These are phyloP conservation scores for Chaetomidium leptoderma DNA, from an alignment of 495 filamentous ascomycete genomes.

Conservation along the genomic window DNA sequence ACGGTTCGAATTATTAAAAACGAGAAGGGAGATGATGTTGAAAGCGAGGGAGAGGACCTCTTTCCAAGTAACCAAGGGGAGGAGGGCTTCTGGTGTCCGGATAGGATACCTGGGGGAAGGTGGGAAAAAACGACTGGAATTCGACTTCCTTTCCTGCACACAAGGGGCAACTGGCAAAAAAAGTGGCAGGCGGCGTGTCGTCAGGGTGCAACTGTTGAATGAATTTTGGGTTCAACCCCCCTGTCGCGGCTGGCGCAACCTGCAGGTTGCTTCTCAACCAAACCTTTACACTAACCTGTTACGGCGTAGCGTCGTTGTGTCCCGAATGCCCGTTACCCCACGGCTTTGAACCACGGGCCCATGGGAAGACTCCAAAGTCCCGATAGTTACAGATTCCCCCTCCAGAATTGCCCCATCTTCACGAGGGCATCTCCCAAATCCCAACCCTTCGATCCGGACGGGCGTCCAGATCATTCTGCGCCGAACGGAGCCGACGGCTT, in stretches of 20 bases:
- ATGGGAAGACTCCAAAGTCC: conserved; percentile 19
- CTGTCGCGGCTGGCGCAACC: conserved; percentile 14
- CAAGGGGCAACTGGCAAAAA: conserved; percentile 27
- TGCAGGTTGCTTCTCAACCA: conserved; percentile 34
- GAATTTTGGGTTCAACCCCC: conserved; percentile 17
- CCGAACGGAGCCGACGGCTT: conserved; percentile 6
- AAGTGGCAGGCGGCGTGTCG: conserved; percentile 21
- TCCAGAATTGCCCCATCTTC: too few relatives aligned
- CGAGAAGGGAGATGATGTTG: not conserved
- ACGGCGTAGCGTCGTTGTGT: conserved; percentile 23
- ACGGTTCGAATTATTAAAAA: not conserved
- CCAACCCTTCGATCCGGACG: too few relatives aligned
- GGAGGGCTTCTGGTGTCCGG: not conserved
- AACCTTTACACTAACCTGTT: conserved; percentile 25
- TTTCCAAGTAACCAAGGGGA: not conserved
- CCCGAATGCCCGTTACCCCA: conserved; percentile 21
- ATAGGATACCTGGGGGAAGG: not conserved
- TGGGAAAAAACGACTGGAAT: conserved; percentile 12
- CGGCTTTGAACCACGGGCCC: conserved; percentile 15
- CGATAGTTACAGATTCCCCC: conserved; percentile 22
- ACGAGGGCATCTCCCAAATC: not conserved
- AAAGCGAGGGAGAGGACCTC: not conserved
- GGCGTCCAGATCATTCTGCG: too few relatives aligned
- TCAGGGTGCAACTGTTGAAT: conserved; percentile 35
- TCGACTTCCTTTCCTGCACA: conserved; percentile 2